Evolutionary conservation across 2,329 filamentous ascomycete species (phyloP).

Genomic region (Neophaeococcomyces aloes): DNA sequence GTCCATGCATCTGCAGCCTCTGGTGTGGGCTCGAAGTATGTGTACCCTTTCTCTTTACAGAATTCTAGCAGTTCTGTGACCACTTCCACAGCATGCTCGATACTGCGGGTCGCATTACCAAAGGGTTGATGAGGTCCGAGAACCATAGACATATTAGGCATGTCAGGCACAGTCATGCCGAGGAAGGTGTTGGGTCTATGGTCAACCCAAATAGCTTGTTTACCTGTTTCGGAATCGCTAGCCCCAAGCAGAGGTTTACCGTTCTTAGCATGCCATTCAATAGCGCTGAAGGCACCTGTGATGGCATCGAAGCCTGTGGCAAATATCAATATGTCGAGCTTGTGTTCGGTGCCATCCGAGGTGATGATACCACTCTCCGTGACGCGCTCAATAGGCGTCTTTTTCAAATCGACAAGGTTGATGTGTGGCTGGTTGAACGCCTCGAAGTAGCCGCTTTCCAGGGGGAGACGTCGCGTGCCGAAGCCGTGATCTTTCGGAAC

Average conservation of each 20-base stretch:
- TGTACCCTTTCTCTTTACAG: constrained; percentile 24
- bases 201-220: constrained; percentile 27
- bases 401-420: constrained; percentile 35
- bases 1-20: constrained; percentile 32
- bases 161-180: constrained; percentile 31
- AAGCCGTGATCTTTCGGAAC: constrained; percentile 46
- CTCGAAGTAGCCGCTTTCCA: constrained; percentile 45
- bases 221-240: constrained; percentile 28
- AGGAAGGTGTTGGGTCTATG: constrained; percentile 30
- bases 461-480: constrained; percentile 40
- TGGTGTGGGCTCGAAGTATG: constrained; percentile 32
- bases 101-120: constrained; percentile 16
- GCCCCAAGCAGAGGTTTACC: constrained; percentile 32
- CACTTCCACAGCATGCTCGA: constrained; percentile 29
- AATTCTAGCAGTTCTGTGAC: constrained; percentile 28
- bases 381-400: constrained; percentile 33
- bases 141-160: constrained; percentile 42
- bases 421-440: constrained; percentile 39
- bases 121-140: constrained; percentile 47
- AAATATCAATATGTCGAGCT: constrained; percentile 33
- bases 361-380: constrained; percentile 32
- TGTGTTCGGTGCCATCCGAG: constrained; percentile 25
- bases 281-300: constrained; percentile 25
- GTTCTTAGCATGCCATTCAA: background rate
- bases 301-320: constrained; percentile 37